A percentile compares a stretch with the other conserved stretches of the same genome.
phyloP scores from a whole-genome alignment of 1,139 yeast genomes.

The Geotrichum restrictum region DNA sequence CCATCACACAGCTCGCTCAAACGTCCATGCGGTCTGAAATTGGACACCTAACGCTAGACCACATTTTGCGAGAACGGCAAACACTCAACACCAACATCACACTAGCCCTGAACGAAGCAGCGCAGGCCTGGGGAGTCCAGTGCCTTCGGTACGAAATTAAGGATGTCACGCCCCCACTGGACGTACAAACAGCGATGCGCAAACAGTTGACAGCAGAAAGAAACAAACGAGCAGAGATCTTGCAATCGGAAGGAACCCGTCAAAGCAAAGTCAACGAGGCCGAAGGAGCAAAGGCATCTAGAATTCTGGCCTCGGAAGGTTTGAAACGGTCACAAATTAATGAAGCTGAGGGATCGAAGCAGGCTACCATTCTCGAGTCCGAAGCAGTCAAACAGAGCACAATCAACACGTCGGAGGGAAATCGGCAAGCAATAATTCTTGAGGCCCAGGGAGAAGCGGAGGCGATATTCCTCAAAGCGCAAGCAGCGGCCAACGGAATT shows the following conservation, averaged over 20 bases:
- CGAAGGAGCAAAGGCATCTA: slow-evolving; percentile 81
- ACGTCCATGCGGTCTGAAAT: slow-evolving; percentile 89
- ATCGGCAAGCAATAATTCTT: slow-evolving; percentile 71
- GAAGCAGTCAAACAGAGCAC: slow-evolving; percentile 63
- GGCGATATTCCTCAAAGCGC: slow-evolving; percentile 62
- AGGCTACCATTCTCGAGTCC: slow-evolving; percentile 64
- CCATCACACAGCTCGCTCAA: slow-evolving; percentile 80
- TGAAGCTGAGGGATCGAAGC: slow-evolving; percentile 77
- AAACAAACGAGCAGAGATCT: slow-evolving; percentile 78
- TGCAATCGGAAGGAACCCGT: slow-evolving; percentile 81
- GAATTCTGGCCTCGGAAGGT: slow-evolving; percentile 83
- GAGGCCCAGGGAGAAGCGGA: slow-evolving; percentile 70
- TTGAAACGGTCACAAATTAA: slow-evolving; percentile 72
- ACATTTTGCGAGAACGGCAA: slow-evolving; percentile 73
- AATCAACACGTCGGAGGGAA: slow-evolving; percentile 66
- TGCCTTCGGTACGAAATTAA: slow-evolving; percentile 83
- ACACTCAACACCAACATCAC: slow-evolving; percentile 69
- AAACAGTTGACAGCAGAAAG: slow-evolving; percentile 85
- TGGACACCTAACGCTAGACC: slow-evolving; percentile 75
- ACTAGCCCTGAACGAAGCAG: slow-evolving; percentile 76
- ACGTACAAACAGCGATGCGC: slow-evolving; percentile 86
- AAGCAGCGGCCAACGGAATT: slow-evolving; percentile 73
- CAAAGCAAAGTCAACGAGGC: slow-evolving; percentile 77
- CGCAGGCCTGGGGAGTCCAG: slow-evolving; percentile 80
- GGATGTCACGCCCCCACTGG: slow-evolving; percentile 82